A percentile compares a stretch with the other conserved stretches of the same genome.
Evolutionary conservation across 208 protist species (phyloP).

Genomic region (Leishmania arabica): DNA sequence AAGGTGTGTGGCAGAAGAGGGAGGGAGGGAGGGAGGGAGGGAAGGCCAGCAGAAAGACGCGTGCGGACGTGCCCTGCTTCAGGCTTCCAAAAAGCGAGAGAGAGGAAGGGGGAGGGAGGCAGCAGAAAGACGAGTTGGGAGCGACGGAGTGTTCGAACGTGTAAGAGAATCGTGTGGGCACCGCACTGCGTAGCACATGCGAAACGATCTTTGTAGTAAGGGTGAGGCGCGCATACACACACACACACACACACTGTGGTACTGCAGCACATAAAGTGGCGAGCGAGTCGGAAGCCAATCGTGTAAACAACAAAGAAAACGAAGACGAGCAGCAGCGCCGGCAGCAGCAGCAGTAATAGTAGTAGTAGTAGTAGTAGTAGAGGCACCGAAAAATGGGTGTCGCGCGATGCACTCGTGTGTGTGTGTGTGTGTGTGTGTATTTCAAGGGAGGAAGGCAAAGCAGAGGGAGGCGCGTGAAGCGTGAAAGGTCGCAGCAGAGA

Average conservation of each 20-base stretch:
- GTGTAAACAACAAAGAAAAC: neutral
- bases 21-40: neutral
- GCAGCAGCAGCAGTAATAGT: too few species aligned
- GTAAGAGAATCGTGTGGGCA: neutral
- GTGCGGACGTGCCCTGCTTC: neutral
- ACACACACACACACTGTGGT: neutral
- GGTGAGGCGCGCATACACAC: neutral
- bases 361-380: too few species aligned
- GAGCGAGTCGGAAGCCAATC: neutral
- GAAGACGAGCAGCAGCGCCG: too few species aligned
- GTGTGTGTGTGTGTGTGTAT: too few species aligned
- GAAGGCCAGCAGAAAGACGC: neutral
- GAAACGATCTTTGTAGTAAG: neutral
- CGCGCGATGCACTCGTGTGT: too few species aligned
- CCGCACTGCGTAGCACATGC: neutral
- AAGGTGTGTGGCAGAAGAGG: neutral
- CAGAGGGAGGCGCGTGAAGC: neutral
- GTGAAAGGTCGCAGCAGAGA: neutral
- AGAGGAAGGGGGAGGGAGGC: neutral
- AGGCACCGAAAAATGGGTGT: too few species aligned
- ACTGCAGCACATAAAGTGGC: neutral
- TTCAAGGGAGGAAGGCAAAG: neutral
- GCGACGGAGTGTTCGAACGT: neutral
- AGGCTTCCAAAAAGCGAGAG: neutral
- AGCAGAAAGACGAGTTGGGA: neutral